These are phyloP conservation scores for Xylariaceae sp. DNA, from an alignment of 2,329 filamentous ascomycete genomes.

Conservation along the genomic window DNA sequence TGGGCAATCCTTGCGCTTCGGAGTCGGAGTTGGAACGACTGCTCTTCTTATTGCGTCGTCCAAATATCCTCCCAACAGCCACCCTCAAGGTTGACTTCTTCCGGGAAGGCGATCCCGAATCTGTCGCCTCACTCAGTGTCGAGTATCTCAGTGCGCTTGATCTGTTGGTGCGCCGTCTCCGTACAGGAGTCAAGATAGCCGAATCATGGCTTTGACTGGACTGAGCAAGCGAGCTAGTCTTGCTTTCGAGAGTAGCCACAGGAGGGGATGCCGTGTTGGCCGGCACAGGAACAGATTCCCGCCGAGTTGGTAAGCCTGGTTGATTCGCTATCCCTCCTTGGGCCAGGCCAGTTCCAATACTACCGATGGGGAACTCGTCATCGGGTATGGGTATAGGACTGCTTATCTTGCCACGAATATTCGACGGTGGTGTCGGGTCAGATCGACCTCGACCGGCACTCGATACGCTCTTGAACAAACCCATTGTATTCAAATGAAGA, in stretches of 20 bases:
- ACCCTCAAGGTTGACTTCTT: conserved; percentile 55
- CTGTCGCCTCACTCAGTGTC: conserved; percentile 39
- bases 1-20: conserved; percentile 25
- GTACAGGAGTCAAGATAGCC: conserved; percentile 25
- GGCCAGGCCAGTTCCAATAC: conserved; percentile 36
- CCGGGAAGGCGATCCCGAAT: conserved; percentile 38
- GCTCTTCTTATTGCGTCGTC: conserved; percentile 43
- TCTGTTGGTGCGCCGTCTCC: conserved; percentile 33
- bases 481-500: conserved; percentile 26
- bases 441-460: conserved; percentile 34
- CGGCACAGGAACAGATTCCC: conserved; percentile 18
- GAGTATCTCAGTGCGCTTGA: conserved; percentile 44
- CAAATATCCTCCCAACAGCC: conserved; percentile 53
- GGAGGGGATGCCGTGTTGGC: conserved; percentile 17
- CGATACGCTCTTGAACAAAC: conserved; percentile 42
- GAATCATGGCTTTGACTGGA: conserved; percentile 26
- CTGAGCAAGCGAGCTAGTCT: conserved; percentile 19
- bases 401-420: conserved; percentile 56
- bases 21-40: conserved; percentile 29
- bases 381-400: conserved; percentile 56
- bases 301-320: conserved; percentile 17
- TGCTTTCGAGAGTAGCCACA: conserved; percentile 16
- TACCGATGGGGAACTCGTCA: conserved; percentile 50
- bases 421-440: conserved; percentile 31
- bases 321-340: conserved; percentile 26